phyloP scores from a whole-genome alignment of 257 asterid species.

The Euphrasia confusa region DNA sequence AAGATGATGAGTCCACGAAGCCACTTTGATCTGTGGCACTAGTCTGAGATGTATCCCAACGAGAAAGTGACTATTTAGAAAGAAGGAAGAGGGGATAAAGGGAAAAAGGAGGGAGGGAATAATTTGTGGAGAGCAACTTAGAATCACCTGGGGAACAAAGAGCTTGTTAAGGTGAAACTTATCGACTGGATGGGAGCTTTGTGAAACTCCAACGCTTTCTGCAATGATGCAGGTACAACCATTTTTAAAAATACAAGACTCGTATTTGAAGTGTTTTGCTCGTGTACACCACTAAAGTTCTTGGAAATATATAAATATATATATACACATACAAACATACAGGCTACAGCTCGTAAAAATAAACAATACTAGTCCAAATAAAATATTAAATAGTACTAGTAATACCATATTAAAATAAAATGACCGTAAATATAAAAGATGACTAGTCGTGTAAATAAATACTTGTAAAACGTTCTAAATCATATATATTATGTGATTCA shows the following conservation, averaged over 20 bases:
- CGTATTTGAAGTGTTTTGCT: neutral
- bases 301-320: no score
- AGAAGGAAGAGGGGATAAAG: neutral
- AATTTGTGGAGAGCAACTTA: slow-evolving; percentile 13
- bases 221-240: slow-evolving; percentile 29
- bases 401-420: no score
- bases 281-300: no score
- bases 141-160: slow-evolving; percentile 47
- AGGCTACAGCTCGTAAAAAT: no score
- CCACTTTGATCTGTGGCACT: slow-evolving; percentile 23
- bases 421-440: no score
- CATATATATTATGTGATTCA: no score
- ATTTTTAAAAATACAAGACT: slow-evolving; percentile 14
- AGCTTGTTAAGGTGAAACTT: slow-evolving; percentile 40
- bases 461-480: no score
- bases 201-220: slow-evolving; percentile 36
- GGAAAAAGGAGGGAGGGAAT: slow-evolving; percentile 13
- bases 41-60: slow-evolving; percentile 30
- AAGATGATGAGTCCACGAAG: slow-evolving; percentile 34
- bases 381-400: no score
- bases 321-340: no score
- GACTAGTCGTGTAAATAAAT: no score
- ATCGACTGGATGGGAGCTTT: slow-evolving; percentile 33
- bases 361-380: no score
- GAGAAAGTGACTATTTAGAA: slow-evolving; percentile 14